Base-by-base conservation (phyloP, 2,329 filamentous ascomycete genomes). In the Penicillium sp. region DNA sequence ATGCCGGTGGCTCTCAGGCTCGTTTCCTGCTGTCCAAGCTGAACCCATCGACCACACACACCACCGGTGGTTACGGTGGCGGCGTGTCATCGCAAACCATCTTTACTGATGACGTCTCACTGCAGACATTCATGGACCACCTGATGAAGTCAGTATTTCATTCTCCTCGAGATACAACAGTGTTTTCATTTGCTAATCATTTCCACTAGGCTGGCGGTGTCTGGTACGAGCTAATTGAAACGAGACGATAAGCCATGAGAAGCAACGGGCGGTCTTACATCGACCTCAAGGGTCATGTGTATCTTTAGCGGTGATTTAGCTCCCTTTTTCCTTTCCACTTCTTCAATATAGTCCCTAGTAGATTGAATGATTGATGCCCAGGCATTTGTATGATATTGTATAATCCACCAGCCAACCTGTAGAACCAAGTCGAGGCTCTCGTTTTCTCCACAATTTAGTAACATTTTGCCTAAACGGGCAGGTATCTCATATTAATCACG, bases 111-210 rank as follows among this genome's bases (percentile, higher is more conserved):
- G 95, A 99, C 78, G 95, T 99, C 58, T 97, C 93, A 58, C 82
- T 99, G 75, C 94, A 98, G 80, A 98, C 94, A 1, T 99, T 99
- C 76, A 99, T 99, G 95, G 95, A 99, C 73, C 93, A 98, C 81
- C 83, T 99, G 76, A 99, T 99, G 95, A 99, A 99, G 92, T 93
- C 84, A 80, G 89, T 84, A 22, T 26, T 10, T 6, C 2, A 40
- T 26, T 24, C 9, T 26, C 49, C 30, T 59, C 50, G 24, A 30
- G 7, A 19, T 9, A 19, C 3, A 2, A 12, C 8, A 13, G 15
- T 22, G 17, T n/a, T 42, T 54, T 42, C 47, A 12, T 33, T 47
- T 70, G 44, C 73, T 78, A 73, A 79, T 53, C 19, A 50, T 60
- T 50, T 53, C 50, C 60, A 57, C 30, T 64, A 83, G 81, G 68